These are phyloP conservation scores for Aspergillus aculeatinus DNA, from an alignment of 2,329 filamentous ascomycete species.

Conservation along the genomic window DNA sequence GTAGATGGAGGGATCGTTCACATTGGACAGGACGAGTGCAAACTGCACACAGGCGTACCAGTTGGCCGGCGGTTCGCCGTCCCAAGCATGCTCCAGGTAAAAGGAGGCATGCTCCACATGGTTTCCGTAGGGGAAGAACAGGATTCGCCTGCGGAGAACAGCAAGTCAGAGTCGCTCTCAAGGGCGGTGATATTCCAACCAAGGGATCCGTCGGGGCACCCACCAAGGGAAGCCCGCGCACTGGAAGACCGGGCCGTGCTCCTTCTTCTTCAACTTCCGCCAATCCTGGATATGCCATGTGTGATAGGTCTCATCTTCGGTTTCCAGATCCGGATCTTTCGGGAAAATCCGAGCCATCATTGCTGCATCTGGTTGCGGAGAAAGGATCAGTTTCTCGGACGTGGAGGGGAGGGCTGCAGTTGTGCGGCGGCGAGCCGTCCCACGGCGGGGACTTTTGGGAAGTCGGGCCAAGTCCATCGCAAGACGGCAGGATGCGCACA, in stretches of 20 bases:
- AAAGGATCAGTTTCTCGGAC: slow-evolving; percentile 16
- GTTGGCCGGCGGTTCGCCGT: slow-evolving; percentile 74
- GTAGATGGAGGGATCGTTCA: slow-evolving; percentile 83
- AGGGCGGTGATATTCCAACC: background rate
- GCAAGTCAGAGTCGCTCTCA: slow-evolving; percentile 21
- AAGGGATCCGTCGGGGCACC: slow-evolving; percentile 31
- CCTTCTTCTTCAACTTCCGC: slow-evolving; percentile 71
- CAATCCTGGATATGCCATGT: slow-evolving; percentile 90
- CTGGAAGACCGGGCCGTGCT: slow-evolving; percentile 84
- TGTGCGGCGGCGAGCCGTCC: slow-evolving; percentile 5
- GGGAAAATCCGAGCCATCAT: slow-evolving; percentile 80
- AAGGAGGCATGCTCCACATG: slow-evolving; percentile 91
- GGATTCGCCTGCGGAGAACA: slow-evolving; percentile 67
- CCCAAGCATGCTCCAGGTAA: slow-evolving; percentile 93
- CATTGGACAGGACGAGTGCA: slow-evolving; percentile 89
- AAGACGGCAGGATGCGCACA: background rate
- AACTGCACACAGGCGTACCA: slow-evolving; percentile 98
- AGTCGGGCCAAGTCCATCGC: background rate
- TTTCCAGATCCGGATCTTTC: slow-evolving; percentile 75
- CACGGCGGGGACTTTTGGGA: slow-evolving; percentile 12
- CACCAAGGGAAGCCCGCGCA: slow-evolving; percentile 87
- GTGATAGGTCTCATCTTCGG: slow-evolving; percentile 69
- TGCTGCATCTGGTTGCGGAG: slow-evolving; percentile 63
- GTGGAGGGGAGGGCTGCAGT: background rate
- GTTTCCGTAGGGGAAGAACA: slow-evolving; percentile 95